phyloP scores from a whole-genome alignment of 192 early-diverging fungal species.

The Backusella westeae region DNA sequence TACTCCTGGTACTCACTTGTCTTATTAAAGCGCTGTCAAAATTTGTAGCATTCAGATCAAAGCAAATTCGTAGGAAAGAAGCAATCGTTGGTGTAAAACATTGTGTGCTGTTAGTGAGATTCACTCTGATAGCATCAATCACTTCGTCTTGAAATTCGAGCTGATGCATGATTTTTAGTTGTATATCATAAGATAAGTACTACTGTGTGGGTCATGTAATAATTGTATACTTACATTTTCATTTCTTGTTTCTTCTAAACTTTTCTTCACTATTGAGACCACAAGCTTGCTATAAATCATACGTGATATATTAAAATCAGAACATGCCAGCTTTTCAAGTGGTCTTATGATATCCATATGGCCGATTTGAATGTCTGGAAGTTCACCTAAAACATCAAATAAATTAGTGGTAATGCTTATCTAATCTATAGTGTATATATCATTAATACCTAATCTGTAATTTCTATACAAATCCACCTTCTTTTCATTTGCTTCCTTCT shows the following conservation, averaged over 20 bases:
- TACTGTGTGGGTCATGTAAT: too few relatives aligned
- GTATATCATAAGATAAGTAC: background rate
- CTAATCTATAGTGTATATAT: background rate
- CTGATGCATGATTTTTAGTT: background rate
- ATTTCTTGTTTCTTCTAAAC: constrained; percentile 17
- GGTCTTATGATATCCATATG: constrained; percentile 66
- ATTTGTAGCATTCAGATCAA: constrained; percentile 37
- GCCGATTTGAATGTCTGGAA: constrained; percentile 78
- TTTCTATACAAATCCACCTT: constrained; percentile 59
- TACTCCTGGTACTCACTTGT: constrained; percentile 39
- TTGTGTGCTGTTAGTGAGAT: constrained; percentile 34
- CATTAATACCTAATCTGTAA: constrained; percentile 47
- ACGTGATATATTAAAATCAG: constrained; percentile 62
- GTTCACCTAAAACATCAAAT: constrained; percentile 40
- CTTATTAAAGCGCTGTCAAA: constrained; percentile 33
- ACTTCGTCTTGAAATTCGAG: constrained; percentile 27
- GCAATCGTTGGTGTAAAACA: constrained; percentile 49
- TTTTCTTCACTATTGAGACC: constrained; percentile 28
- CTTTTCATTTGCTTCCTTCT: constrained; percentile 48
- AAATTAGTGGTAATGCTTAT: background rate
- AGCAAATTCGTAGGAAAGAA: constrained; percentile 46
- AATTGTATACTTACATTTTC: constrained; percentile 28
- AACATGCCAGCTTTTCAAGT: constrained; percentile 52
- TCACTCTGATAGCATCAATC: constrained; percentile 24
- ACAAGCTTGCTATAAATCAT: constrained; percentile 42